These are phyloP conservation scores for Solanum chacoense DNA, from an alignment of 305 asterid species.

Conservation along the genomic window DNA sequence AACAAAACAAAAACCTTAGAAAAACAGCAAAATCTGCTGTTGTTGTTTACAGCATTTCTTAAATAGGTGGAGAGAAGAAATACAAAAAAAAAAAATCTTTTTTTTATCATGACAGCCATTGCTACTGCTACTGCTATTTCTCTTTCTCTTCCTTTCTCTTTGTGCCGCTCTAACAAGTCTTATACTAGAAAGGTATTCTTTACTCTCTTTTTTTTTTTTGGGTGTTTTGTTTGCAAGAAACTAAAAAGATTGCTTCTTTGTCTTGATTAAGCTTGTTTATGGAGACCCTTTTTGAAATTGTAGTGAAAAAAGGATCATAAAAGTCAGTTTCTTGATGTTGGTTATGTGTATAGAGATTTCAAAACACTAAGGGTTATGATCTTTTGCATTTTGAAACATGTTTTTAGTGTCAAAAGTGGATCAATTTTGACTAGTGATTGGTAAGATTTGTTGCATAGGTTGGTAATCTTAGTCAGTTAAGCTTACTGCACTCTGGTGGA, in stretches of 20 bases:
- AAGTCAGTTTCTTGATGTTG: neutral
- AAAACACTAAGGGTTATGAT: neutral
- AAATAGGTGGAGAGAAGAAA: neutral
- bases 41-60: neutral
- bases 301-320: neutral
- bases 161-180: constrained; percentile 38
- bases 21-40: neutral
- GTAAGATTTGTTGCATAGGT: neutral
- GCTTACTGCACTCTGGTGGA: neutral
- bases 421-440: neutral
- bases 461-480: neutral
- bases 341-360: neutral
- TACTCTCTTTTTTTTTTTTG: neutral
- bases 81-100: neutral
- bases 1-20: constrained; percentile 4
- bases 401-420: neutral
- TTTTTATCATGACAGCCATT: constrained; percentile 33
- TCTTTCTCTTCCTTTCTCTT: constrained; percentile 51
- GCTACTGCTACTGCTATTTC: constrained; percentile 75
- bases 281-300: neutral
- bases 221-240: neutral
- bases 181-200: constrained; percentile 38
- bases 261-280: neutral
- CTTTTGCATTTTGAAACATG: neutral
- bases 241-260: neutral